phyloP scores from a whole-genome alignment of 495 filamentous ascomycete genomes.

The Penicillium cataractarum region DNA sequence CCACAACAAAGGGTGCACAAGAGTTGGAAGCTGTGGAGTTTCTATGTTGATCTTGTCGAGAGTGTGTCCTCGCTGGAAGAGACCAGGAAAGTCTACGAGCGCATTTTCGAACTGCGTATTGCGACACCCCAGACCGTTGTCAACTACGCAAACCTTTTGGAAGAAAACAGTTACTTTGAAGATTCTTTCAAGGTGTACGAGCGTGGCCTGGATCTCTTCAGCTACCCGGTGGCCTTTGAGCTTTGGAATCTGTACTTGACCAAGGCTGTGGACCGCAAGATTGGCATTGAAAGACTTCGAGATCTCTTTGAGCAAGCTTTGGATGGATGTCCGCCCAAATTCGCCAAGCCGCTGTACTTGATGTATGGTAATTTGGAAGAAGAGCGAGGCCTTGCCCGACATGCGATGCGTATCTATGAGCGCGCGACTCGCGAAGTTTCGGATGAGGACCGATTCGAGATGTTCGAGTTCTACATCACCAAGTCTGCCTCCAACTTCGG shows the following conservation, averaged over 20 bases:
- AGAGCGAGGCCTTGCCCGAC: slow-evolving; percentile 91
- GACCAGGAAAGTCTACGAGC: slow-evolving; percentile 90
- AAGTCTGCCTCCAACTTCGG: slow-evolving; percentile 99
- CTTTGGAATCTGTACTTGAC: slow-evolving; percentile 98
- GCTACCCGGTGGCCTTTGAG: slow-evolving; percentile 96
- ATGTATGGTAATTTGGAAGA: slow-evolving; percentile 99
- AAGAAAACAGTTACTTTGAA: slow-evolving; percentile 95
- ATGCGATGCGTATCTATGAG: slow-evolving; percentile 99
- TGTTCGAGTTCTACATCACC: slow-evolving; percentile 99
- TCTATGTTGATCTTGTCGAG: slow-evolving; percentile 98
- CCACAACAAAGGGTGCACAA: slow-evolving; percentile 98
- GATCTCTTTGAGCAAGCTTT: slow-evolving; percentile 98
- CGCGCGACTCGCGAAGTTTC: slow-evolving; percentile 93
- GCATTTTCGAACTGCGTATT: slow-evolving; percentile 97
- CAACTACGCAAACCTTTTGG: slow-evolving; percentile 95
- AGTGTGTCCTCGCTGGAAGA: slow-evolving; percentile 90
- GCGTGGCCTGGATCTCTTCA: slow-evolving; percentile 94
- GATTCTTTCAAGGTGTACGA: slow-evolving; percentile 98
- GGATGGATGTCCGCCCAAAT: slow-evolving; percentile 92
- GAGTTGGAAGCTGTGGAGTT: slow-evolving; percentile 99
- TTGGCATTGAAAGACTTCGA: slow-evolving; percentile 89
- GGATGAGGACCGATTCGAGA: slow-evolving; percentile 92
- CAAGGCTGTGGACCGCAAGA: slow-evolving; percentile 94
- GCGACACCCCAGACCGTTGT: slow-evolving; percentile 98
- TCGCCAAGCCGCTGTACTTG: slow-evolving; percentile 92